phyloP scores from a whole-genome alignment of 306 rosid species.

The Cucurbita moschata region DNA sequence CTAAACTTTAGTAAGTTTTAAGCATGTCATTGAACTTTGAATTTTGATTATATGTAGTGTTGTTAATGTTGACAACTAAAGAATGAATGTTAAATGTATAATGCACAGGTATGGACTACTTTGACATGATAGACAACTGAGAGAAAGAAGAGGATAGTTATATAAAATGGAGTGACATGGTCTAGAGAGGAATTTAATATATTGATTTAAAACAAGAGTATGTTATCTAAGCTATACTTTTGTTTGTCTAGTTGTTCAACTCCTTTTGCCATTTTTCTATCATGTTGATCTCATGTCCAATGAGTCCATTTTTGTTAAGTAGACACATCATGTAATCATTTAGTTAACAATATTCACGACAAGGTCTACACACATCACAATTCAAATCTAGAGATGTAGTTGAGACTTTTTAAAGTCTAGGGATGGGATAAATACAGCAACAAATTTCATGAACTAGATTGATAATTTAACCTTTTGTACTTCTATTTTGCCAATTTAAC shows the following conservation, averaged over 20 bases:
- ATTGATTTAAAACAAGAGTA: not conserved
- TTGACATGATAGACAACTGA: not conserved
- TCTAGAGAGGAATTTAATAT: not conserved
- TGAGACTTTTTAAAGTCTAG: not conserved
- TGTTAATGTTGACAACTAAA: not conserved
- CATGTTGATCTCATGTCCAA: not conserved
- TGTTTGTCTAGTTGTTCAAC: not conserved
- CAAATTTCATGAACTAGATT: not conserved
- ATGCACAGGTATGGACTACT: not conserved
- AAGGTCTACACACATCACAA: not conserved
- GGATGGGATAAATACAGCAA: not conserved
- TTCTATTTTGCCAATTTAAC: not conserved
- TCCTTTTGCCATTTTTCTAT: not conserved
- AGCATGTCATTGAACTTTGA: not conserved
- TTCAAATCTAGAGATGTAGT: not conserved
- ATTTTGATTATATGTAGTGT: not conserved
- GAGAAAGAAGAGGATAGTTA: not conserved
- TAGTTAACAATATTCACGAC: not conserved
- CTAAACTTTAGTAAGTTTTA: not conserved
- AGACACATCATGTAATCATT: not conserved
- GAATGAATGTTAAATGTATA: not conserved
- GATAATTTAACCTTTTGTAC: not conserved
- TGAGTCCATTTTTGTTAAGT: not conserved
- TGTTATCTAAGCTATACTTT: not conserved
- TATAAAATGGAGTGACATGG: not conserved